Evolutionary conservation across 805 yeast genomes (phyloP).

Genomic region (Kazachstania viticola): DNA sequence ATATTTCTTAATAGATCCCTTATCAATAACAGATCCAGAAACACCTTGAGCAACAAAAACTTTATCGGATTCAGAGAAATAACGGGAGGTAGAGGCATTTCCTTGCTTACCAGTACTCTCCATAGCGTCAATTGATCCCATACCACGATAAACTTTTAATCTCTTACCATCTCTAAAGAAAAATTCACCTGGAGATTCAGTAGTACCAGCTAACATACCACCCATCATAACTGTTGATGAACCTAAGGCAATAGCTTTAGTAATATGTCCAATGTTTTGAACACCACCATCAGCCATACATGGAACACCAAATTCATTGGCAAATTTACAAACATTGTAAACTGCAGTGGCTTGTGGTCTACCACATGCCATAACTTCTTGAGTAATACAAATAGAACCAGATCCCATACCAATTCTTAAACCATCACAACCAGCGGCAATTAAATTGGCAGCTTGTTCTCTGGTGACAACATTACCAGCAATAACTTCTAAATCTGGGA

Average conservation of each 20-base stretch:
- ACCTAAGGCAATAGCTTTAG: slow-evolving; percentile 93
- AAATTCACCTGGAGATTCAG: slow-evolving; percentile 97
- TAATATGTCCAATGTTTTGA: slow-evolving; percentile 95
- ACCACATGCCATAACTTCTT: slow-evolving; percentile 99
- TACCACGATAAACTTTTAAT: slow-evolving; percentile 94
- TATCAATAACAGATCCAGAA: slow-evolving; percentile 90
- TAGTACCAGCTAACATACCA: slow-evolving; percentile 95
- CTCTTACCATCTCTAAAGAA: slow-evolving; percentile 97
- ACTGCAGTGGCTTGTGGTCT: slow-evolving; percentile 99
- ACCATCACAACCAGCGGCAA: slow-evolving; percentile 95
- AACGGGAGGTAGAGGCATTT: slow-evolving; percentile 96
- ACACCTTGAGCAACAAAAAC: slow-evolving; percentile 99
- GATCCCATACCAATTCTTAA: slow-evolving; percentile 99
- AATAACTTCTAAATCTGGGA: slow-evolving; percentile 74
- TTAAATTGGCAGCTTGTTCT: slow-evolving; percentile 94
- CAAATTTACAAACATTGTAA: slow-evolving; percentile 84
- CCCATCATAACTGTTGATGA: slow-evolving; percentile 99
- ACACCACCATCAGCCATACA: slow-evolving; percentile 99
- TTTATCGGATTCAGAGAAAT: slow-evolving; percentile 90
- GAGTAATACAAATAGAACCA: slow-evolving; percentile 97
- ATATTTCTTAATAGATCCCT: slow-evolving; percentile 89
- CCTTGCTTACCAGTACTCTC: slow-evolving; percentile 78
- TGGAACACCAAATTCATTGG: slow-evolving; percentile 93
- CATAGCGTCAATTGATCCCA: slow-evolving; percentile 99
- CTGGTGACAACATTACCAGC: slow-evolving; percentile 98